Conservation (phyloP, 495 filamentous ascomycete genomes). For the Aspergillus ostianus region DNA sequence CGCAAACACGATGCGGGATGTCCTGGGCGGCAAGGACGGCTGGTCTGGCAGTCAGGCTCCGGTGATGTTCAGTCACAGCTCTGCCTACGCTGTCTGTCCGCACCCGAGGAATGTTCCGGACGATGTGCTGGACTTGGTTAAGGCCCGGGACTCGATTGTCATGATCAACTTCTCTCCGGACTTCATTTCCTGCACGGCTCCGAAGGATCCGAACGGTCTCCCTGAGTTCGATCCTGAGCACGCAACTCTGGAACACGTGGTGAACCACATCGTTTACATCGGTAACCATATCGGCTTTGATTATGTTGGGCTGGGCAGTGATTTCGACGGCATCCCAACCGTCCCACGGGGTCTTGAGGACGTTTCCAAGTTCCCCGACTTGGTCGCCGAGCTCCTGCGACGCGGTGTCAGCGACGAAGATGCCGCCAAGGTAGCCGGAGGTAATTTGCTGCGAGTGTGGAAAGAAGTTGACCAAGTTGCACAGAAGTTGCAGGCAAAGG, state of each 20-base stretch:
- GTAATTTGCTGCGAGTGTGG: constrained; percentile 77
- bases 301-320: constrained; percentile 61
- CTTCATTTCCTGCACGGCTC: constrained; percentile 63
- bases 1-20: constrained; percentile 55
- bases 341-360: constrained; percentile 60
- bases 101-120: constrained; percentile 62
- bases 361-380: constrained; percentile 77
- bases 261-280: constrained; percentile 60
- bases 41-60: constrained; percentile 48
- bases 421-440: constrained; percentile 65
- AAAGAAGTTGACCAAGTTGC: constrained; percentile 66
- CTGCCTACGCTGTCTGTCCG: constrained; percentile 50
- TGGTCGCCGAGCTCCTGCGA: constrained; percentile 70
- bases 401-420: constrained; percentile 68
- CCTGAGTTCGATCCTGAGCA: constrained; percentile 55
- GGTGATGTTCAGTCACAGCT: constrained; percentile 59
- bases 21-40: constrained; percentile 46
- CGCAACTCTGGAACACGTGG: constrained; percentile 77
- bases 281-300: constrained; percentile 56
- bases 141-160: constrained; percentile 52
- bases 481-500: constrained; percentile 56
- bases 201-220: constrained; percentile 42
- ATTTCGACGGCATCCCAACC: constrained; percentile 59
- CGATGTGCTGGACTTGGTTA: constrained; percentile 54
- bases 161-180: constrained; percentile 68